Conservation (phyloP, 2,329 filamentous ascomycete species). For the Phaeoacremonium minimum region DNA sequence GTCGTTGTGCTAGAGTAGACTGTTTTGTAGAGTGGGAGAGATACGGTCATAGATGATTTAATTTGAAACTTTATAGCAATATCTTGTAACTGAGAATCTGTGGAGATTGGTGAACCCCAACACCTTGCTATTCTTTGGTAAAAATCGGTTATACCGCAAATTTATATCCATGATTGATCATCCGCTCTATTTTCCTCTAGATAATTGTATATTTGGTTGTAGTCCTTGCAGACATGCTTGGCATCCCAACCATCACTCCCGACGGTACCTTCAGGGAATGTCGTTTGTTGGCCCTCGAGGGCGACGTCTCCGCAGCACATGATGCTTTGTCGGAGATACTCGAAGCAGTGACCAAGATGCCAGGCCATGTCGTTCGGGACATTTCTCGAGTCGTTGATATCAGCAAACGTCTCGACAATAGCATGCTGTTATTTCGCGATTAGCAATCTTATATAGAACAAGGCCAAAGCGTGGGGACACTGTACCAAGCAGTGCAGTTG, state of each 20-base stretch:
- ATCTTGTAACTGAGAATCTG: no score
- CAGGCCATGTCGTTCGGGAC: conserved; percentile 39
- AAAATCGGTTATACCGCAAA: no score
- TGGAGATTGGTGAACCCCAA: no score
- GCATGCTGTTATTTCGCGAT: conserved; percentile 21
- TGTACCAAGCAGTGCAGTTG: conserved; percentile 28
- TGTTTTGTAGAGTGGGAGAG: no score
- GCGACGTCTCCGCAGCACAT: conserved; percentile 41
- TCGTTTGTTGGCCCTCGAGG: conserved; percentile 39
- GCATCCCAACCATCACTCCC: conserved; percentile 42
- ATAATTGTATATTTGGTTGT: conserved; percentile 33
- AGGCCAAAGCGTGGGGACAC: background rate
- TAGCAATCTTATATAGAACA: background rate
- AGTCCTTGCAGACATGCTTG: conserved; percentile 41
- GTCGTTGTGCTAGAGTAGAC: no score
- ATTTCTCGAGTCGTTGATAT: conserved; percentile 29
- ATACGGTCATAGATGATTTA: no score
- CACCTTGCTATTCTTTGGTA: no score
- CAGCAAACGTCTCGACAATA: conserved; percentile 38
- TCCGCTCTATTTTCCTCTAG: conserved; percentile 39
- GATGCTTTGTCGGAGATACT: conserved; percentile 41
- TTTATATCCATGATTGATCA: no score
- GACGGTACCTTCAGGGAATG: conserved; percentile 39
- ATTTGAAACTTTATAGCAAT: no score
- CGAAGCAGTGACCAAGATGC: conserved; percentile 45